Conservation (phyloP, 2,329 filamentous ascomycete genomes). For the Zymoseptoria passerinii region DNA sequence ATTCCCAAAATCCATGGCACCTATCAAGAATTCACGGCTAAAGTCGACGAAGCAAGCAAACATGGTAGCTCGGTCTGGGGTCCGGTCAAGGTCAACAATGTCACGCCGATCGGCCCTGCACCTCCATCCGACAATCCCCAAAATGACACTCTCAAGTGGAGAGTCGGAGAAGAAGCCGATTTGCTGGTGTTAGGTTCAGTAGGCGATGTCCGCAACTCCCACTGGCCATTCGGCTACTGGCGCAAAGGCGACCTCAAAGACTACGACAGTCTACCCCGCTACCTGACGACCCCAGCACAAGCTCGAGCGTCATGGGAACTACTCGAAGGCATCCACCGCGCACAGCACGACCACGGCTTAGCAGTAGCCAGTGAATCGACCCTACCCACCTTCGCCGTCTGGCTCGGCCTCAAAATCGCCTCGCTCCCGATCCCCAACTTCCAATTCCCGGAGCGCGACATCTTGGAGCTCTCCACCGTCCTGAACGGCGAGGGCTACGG, state of each 20-base stretch:
- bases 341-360: conserved; percentile 27
- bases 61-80: conserved; percentile 30
- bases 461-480: conserved; percentile 20
- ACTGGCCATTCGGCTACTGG: conserved; percentile 32
- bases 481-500: conserved; percentile 23
- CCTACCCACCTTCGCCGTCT: conserved; percentile 32
- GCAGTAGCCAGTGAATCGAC: conserved; percentile 31
- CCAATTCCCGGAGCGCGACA: conserved; percentile 22
- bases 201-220: conserved; percentile 7
- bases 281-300: conserved; percentile 33
- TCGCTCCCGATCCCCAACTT: conserved; percentile 33
- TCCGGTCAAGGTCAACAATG: conserved; percentile 29
- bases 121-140: conserved; percentile 57
- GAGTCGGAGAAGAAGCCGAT: conserved; percentile 79
- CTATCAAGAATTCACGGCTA: neutral
- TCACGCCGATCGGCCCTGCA: conserved; percentile 61
- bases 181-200: conserved; percentile 34
- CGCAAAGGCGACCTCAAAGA: conserved; percentile 24
- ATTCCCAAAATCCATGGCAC: conserved; percentile 42
- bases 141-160: conserved; percentile 73
- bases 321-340: conserved; percentile 29
- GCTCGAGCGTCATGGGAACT: conserved; percentile 28
- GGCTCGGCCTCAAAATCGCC: conserved; percentile 34
- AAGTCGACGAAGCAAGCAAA: neutral
- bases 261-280: conserved; percentile 19